Percentiles rank a stretch among this genome's conserved stretches.
phyloP scores from a whole-genome alignment of 2,329 filamentous ascomycete genomes.

The Didymella segeticola region DNA sequence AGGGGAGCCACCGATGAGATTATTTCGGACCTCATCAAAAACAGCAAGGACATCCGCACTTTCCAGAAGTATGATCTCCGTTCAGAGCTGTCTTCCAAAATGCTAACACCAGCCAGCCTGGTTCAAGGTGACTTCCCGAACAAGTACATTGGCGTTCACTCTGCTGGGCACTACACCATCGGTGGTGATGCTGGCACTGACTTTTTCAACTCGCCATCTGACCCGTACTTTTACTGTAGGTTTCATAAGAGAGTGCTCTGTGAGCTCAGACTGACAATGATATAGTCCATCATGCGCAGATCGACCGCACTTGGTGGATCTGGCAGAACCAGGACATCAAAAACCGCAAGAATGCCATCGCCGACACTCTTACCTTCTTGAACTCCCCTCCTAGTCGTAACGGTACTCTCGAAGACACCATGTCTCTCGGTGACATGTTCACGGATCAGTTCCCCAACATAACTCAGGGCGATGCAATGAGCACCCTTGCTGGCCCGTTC shows the following conservation, averaged over 20 bases:
- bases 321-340: constrained; percentile 57
- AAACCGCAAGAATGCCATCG: constrained; percentile 49
- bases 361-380: constrained; percentile 55
- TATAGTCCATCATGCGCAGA: constrained; percentile 54
- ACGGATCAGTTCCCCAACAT: constrained; percentile 38
- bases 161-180: constrained; percentile 55
- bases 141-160: constrained; percentile 52
- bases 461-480: constrained; percentile 44
- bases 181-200: constrained; percentile 56
- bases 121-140: constrained; percentile 49
- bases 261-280: neutral
- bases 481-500: constrained; percentile 54
- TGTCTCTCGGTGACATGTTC: constrained; percentile 49
- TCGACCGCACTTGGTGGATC: constrained; percentile 58
- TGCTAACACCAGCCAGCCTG: neutral
- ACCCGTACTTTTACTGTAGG: constrained; percentile 53
- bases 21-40: constrained; percentile 31
- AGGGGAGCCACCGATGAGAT: constrained; percentile 33
- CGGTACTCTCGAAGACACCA: constrained; percentile 53
- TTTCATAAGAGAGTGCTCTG: neutral
- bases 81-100: too few relatives aligned
- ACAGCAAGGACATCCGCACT: constrained; percentile 34
- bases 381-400: constrained; percentile 53
- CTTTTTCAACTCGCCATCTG: constrained; percentile 54
- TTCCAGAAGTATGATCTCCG: constrained; percentile 39